Evolutionary conservation across 768 basidiomycete genomes (phyloP).

Genomic region (Tremella fuciformis): DNA sequence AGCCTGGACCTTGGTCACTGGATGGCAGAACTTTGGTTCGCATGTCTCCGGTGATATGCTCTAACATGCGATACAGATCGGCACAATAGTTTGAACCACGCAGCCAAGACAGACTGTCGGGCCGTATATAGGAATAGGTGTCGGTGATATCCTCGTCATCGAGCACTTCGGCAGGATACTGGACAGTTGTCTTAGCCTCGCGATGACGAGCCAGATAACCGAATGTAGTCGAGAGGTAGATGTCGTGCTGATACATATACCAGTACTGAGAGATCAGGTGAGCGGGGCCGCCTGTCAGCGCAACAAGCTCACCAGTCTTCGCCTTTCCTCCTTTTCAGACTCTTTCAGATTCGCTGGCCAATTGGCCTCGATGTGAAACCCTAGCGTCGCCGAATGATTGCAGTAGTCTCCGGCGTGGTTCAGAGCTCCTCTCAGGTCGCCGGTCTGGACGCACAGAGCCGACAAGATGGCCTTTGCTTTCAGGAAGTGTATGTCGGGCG

Average conservation of each 20-base stretch:
- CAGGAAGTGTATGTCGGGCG: slow-evolving; percentile 27
- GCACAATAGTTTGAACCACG: slow-evolving; percentile 34
- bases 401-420: slow-evolving; percentile 29
- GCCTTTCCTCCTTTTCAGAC: slow-evolving; percentile 30
- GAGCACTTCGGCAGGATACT: slow-evolving; percentile 36
- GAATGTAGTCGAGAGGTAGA: slow-evolving; percentile 30
- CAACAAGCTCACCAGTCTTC: slow-evolving; percentile 28
- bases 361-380: slow-evolving; percentile 28
- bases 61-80: slow-evolving; percentile 35
- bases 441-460: slow-evolving; percentile 29
- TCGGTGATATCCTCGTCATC: slow-evolving; percentile 31
- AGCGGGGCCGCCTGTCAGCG: background rate
- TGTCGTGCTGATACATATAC: slow-evolving; percentile 27
- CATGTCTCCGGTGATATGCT: slow-evolving; percentile 20
- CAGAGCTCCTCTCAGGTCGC: slow-evolving; percentile 12
- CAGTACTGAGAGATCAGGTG: slow-evolving; percentile 24
- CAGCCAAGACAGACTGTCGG: slow-evolving; percentile 17
- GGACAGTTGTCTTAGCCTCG: slow-evolving; percentile 28
- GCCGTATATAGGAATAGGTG: slow-evolving; percentile 3
- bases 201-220: slow-evolving; percentile 26
- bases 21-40: background rate
- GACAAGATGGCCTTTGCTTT: slow-evolving; percentile 26
- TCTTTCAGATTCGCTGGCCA: slow-evolving; percentile 28
- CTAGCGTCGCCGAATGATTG: slow-evolving; percentile 19
- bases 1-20: slow-evolving; percentile 8